Evolutionary conservation across 2,329 filamentous ascomycete species (phyloP).

Genomic region (Fusarium globosum): DNA sequence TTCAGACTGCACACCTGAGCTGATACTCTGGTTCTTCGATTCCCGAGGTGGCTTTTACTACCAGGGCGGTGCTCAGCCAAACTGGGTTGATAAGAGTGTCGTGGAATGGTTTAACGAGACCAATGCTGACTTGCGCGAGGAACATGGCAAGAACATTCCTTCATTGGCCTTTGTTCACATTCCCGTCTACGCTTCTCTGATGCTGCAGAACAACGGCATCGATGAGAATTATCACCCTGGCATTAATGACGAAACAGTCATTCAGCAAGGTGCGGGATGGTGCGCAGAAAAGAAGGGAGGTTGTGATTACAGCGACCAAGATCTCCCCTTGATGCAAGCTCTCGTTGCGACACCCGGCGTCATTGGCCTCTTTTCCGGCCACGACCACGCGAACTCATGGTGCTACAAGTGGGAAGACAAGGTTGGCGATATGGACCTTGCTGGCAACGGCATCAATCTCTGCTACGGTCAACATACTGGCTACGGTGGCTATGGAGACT

Average conservation of each 20-base stretch:
- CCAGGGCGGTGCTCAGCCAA: slow-evolving; percentile 49
- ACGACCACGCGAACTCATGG: slow-evolving; percentile 74
- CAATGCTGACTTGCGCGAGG: slow-evolving; percentile 45
- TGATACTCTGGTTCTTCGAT: slow-evolving; percentile 77
- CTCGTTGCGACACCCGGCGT: slow-evolving; percentile 65
- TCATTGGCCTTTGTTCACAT: slow-evolving; percentile 64
- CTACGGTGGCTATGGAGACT: slow-evolving; percentile 76
- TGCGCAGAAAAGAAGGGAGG: slow-evolving; percentile 52
- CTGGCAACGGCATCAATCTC: slow-evolving; percentile 58
- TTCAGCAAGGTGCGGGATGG: slow-evolving; percentile 58
- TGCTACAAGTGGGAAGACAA: slow-evolving; percentile 62
- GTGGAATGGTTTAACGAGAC: slow-evolving; percentile 58
- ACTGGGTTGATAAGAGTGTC: slow-evolving; percentile 59
- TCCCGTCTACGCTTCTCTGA: slow-evolving; percentile 48
- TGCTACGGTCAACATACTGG: slow-evolving; percentile 75
- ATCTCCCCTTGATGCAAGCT: slow-evolving; percentile 72
- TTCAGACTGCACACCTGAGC: slow-evolving; percentile 47
- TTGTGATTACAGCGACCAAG: slow-evolving; percentile 61
- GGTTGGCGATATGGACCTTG: slow-evolving; percentile 59
- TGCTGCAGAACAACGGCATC: slow-evolving; percentile 45
- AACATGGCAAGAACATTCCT: slow-evolving; percentile 51
- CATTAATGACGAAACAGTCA: slow-evolving; percentile 58
- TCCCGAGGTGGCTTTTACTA: slow-evolving; percentile 66
- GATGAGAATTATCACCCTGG: slow-evolving; percentile 56
- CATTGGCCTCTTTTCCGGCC: slow-evolving; percentile 70